These are phyloP conservation scores for Kalmanozyma brasiliensis DNA, from an alignment of 1,284 basidiomycete species.

Conservation along the genomic window DNA sequence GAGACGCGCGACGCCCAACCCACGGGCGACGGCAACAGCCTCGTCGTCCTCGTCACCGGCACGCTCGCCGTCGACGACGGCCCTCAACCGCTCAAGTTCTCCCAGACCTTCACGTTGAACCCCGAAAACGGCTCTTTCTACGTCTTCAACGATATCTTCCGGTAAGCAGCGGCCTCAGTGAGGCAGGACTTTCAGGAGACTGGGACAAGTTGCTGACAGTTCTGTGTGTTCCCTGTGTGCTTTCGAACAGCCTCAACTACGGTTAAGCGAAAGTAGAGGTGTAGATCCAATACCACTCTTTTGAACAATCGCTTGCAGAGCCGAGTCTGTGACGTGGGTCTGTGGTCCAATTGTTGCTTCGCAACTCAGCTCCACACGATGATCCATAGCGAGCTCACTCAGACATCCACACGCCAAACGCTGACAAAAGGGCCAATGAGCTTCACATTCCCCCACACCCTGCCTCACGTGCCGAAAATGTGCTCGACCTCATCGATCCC, in stretches of 20 bases:
- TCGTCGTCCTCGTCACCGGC: constrained; percentile 91
- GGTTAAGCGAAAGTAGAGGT: constrained; percentile 27
- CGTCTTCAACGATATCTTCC: constrained; percentile 74
- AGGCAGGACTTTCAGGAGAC: too few species aligned
- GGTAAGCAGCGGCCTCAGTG: constrained; percentile 19
- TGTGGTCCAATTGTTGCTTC: too few species aligned
- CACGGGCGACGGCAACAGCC: constrained; percentile 75
- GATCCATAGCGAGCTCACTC: too few species aligned
- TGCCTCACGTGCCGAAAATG: constrained; percentile 49
- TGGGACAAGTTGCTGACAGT: too few species aligned
- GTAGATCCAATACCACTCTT: too few species aligned
- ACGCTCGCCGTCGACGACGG: constrained; percentile 71
- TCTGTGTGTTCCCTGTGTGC: too few species aligned
- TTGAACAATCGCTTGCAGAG: too few species aligned
- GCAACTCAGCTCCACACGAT: too few species aligned
- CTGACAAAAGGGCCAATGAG: background rate
- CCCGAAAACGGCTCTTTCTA: constrained; percentile 83
- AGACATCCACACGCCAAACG: too few species aligned
- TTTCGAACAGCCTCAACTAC: constrained; percentile 59
- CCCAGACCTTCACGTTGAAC: constrained; percentile 81
- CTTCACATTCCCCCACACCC: background rate
- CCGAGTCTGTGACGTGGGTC: too few species aligned
- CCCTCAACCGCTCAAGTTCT: constrained; percentile 31
- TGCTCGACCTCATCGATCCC: constrained; percentile 64
- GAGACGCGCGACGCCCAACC: constrained; percentile 90